Evolutionary conservation across 495 filamentous ascomycete species (phyloP), one percentile per base, ranked within the genome.

Genomic region (Podospora pseudopauciseta): DNA sequence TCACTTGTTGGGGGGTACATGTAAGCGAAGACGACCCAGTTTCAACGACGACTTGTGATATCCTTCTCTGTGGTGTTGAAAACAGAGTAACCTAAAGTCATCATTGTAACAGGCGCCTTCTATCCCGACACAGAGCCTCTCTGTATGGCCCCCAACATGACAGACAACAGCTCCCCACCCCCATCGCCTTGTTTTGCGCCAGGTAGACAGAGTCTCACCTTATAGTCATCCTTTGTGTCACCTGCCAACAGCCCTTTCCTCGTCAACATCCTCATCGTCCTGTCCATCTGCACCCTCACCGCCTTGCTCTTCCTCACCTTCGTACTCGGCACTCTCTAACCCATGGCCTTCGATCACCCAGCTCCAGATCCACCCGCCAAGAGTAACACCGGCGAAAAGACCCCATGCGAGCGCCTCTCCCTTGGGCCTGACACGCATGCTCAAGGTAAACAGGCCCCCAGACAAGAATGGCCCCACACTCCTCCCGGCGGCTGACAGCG

Each of bases 401-500:
- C 92, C 89, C 82, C 95, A 97, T 3, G 91, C 86, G 19, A 97
- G 77, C 6, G 85, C 87, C 79, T 97, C 94, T n/a, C 94, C 94
- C 71, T 92, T 94, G 1, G 88, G 89, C 18, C 84, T 77, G 39
- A 96, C 82, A 28, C 85, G 81, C 0, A 87, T 88, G 0, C 90
- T 86, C 0, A 91, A 77, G 0, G 92, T 89, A 76, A 96, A 98
- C 0, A 99, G 80, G 2, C 88, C 87, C 1, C 95, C 95, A 0
- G 92, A 92, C 4, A 97, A 79, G 75, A 98, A 93, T 0, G 95
- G 95, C 0, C 95, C 96, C 0, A 91, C 84, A 34, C 94, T 92
- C 61, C 95, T 87, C 26, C 95, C 95, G 1, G 91, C 94, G 0
- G 96, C 95, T 7, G 92, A 95, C 2, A 99, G 86, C 0, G 93